Base-by-base conservation (phyloP, 2,329 filamentous ascomycete species). In the Curvularia eragrostidis region DNA sequence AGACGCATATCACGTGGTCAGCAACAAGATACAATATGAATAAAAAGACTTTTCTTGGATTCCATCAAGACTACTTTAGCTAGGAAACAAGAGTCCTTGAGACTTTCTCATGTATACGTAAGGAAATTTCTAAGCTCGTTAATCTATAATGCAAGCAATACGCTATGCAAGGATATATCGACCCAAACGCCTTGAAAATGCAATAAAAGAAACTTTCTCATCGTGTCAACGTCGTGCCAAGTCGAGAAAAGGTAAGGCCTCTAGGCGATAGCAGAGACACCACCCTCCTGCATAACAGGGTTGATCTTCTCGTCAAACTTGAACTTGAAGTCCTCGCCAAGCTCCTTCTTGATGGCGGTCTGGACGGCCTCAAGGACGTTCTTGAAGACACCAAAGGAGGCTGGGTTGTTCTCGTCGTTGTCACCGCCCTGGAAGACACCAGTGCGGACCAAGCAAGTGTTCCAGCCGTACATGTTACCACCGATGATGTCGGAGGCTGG, bases 391-490 rank as follows among this genome's bases (percentile, higher is more conserved):
- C 89, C 89, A 71, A 91, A 91, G 79, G 84, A 90, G 71, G 89
- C 89, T 1, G 89, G 89, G 79, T 91, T 92, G 78, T 91, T 82
- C 75, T 88, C 83, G 71, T 92, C 90, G 72, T 92, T 92, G 58
- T 87, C 88, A 18, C 85, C 88, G 61, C 89, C 89, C 79, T 91
- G 88, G 84, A 89, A 91, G 47, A 92, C 89, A 78, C 90, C 90
- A 0, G 89, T 92, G 71, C 89, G 86, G 55, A 92, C 89, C 53
- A 92, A 79, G 72, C 89, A 91, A 3, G 89, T 91, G 79, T 92
- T 92, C 90, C 89, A 92, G 59, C 88, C 88, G 77, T 92, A 91
- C 84, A 88, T 89, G 83, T 92, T 92, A 61, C 89, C 89, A 61
- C 89, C 89, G 63, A 89, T 83, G 69, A 91, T 91, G 73, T 91